Evolutionary conservation across 257 asterid species (phyloP).

Genomic region (Jacaranda copaia): DNA sequence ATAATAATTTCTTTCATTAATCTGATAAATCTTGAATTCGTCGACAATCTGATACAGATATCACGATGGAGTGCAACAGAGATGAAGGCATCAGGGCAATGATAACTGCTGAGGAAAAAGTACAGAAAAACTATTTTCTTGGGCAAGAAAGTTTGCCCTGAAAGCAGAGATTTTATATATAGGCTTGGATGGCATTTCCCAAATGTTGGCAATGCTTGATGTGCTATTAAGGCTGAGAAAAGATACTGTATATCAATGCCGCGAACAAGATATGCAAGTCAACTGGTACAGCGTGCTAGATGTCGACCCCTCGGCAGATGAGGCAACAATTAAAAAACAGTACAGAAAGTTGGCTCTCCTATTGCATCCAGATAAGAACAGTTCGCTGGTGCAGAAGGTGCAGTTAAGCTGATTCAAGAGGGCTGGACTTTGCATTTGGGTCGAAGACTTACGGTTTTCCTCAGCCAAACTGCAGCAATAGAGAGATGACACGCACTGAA

Average conservation of each 20-base stretch:
- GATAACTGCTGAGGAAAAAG: slow-evolving; percentile 67
- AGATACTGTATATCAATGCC: too few relatives aligned
- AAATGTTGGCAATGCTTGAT: slow-evolving; percentile 65
- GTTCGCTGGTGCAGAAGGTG: slow-evolving; percentile 76
- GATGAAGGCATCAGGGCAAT: slow-evolving; percentile 81
- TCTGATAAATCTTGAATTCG: too few relatives aligned
- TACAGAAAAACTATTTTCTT: slow-evolving; percentile 55
- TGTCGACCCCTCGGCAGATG: slow-evolving; percentile 63
- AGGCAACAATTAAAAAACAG: slow-evolving; percentile 63
- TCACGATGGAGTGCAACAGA: slow-evolving; percentile 79
- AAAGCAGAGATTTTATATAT: slow-evolving; percentile 74
- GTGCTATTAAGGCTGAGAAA: slow-evolving; percentile 58
- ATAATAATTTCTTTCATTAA: neutral
- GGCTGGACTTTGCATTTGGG: slow-evolving; percentile 55
- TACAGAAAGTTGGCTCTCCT: slow-evolving; percentile 77
- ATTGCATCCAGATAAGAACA: slow-evolving; percentile 86
- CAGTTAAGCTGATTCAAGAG: slow-evolving; percentile 73
- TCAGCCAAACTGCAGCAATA: slow-evolving; percentile 42
- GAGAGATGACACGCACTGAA: slow-evolving; percentile 55
- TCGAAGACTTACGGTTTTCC: slow-evolving; percentile 39
- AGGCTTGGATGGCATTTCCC: slow-evolving; percentile 65
- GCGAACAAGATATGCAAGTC: slow-evolving; percentile 52
- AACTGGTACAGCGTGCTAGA: slow-evolving; percentile 83
- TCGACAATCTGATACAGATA: slow-evolving; percentile 22
- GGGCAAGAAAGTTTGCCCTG: slow-evolving; percentile 71